Percentiles rank a stretch among this genome's conserved stretches.
phyloP scores from a whole-genome alignment of 352 stramenopile species.

The Phytophthora pluvialis region DNA sequence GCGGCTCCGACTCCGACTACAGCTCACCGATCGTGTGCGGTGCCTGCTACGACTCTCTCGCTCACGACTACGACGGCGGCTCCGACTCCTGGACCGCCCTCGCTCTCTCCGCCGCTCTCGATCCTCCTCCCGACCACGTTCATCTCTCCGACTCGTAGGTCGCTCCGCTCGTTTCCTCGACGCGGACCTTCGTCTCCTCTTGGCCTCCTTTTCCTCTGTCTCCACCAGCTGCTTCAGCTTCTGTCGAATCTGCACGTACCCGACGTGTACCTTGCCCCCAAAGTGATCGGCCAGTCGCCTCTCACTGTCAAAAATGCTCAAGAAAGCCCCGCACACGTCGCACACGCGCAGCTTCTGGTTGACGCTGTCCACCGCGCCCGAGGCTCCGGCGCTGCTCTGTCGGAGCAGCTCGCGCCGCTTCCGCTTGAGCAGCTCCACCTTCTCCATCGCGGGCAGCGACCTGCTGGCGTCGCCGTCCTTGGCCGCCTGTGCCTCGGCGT shows the following conservation, averaged over 20 bases:
- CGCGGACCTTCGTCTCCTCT: neutral
- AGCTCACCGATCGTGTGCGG: constrained; percentile 43
- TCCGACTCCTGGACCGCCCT: constrained; percentile 32
- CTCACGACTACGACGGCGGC: constrained; percentile 11
- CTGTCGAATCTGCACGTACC: constrained; percentile 89
- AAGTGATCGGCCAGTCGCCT: constrained; percentile 90
- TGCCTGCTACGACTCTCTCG: constrained; percentile 11
- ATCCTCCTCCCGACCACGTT: constrained; percentile 1
- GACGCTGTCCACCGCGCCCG: constrained; percentile 35
- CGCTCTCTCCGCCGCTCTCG: constrained; percentile 17
- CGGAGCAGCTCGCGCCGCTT: constrained; percentile 32
- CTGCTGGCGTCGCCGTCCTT: constrained; percentile 64
- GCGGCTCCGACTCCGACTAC: constrained; percentile 38
- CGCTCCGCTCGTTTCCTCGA: constrained; percentile 1
- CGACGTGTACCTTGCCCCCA: constrained; percentile 91
- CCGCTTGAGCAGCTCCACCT: constrained; percentile 67
- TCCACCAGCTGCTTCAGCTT: constrained; percentile 80
- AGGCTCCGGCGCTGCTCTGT: constrained; percentile 10
- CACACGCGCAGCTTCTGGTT: constrained; percentile 91
- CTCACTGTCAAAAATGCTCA: constrained; percentile 94
- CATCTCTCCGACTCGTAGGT: constrained; percentile 7
- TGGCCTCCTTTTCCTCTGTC: constrained; percentile 6
- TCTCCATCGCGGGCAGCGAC: constrained; percentile 66
- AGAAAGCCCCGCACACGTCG: constrained; percentile 91
- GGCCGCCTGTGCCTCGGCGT: constrained; percentile 53